Base-by-base conservation (phyloP, 2,329 filamentous ascomycete species). In the Dryadomyces sulphureus region DNA sequence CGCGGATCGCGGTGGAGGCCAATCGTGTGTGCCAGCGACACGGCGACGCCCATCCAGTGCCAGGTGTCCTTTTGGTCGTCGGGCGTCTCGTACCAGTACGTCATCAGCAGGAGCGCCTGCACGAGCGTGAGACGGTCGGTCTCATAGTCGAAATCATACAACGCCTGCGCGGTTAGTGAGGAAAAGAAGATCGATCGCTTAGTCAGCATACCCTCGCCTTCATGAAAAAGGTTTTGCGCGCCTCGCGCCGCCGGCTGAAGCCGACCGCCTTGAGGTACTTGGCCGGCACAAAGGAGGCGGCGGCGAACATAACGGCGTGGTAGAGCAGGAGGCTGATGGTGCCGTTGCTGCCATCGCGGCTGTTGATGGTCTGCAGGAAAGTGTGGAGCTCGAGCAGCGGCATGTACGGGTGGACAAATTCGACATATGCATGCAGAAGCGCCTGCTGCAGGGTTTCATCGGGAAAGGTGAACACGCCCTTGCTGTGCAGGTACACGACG, bases 21-120 rank as follows among this genome's bases (percentile, higher is more conserved):
- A 52, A 95, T 94, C 12, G 89, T 94, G 61, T 94, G 87, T 45
- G 88, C 89, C 41, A 95, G 69, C 12, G 89, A 94, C 49, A 94
- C 85, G 38, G 89, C 90, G 34, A 95, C 86, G 17, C 90, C 90
- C 85, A 95, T 94, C 90, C 89, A 95, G 60, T 95, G 89, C 85
- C 90, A 95, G 40, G 89, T 95, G 60, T 95, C 90, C 62, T 95
- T 95, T 59, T 94, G 87, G 60, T 95, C 90, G 63, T 95, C 88
- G 0, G 89, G 89, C 12, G 87, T 94, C 63, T 95, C 89, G 61
- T 95, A 95, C 84, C 90, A 96, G 61, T 94, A 94, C 4, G 89
- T 94, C 84, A 95, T 89, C 49, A 95, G 72, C 21, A 95, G 70
- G 20, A 95, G 70, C 5, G 85, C 82, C 63, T 95, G 90, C 16